Base-by-base conservation (phyloP, 208 protist genomes). In the Tritrichomonas foetus region DNA sequence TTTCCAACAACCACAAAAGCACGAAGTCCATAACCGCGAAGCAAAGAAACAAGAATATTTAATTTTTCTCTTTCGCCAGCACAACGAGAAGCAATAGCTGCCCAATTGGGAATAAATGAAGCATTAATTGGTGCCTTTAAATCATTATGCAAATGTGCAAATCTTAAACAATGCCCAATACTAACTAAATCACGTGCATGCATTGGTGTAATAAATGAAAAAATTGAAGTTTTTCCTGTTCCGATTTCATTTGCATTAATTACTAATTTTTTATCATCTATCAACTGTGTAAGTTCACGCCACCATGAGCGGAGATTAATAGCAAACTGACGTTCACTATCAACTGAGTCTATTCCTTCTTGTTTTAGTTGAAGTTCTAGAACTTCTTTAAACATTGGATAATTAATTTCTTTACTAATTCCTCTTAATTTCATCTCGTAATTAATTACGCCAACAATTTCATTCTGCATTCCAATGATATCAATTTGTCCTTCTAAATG, bases 381-480 rank as follows among this genome's bases (percentile, higher is more conserved):
- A 27, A 89, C 16, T 39, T 89, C n/a, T 39, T 57, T 53, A 9
- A n/a, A 89, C 16, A 33, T 22, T 57, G 78, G 1, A 27, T 55
- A 89, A 30, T 89, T 57, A 44, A 89, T 39, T 33, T 36, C 47
- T n/a, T 89, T 3, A 39, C 16, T 16, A 89, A 53, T 53, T 20
- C 47, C 16, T 44, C 33, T 44, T 13, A 89, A 61, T 27, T 20
- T 89, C 3, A 89, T n/a, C 33, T 53, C 44, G 39, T 53, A 89
- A 50, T 89, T 16, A 47, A 89, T 13, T 57, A 89, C 78, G 57
- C 78, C 78, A 89, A 89, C 78, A 39, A 89, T 57, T 57, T 89
- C 78, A n/a, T 57, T 57, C 27, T 89, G 78, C 20, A 57, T 39
- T 8, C 78, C 47, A 36, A 89, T 55, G 3, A 89, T 57, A 53